phyloP scores from a whole-genome alignment of 2,329 filamentous ascomycete genomes.

The Pseudopithomyces maydicus region DNA sequence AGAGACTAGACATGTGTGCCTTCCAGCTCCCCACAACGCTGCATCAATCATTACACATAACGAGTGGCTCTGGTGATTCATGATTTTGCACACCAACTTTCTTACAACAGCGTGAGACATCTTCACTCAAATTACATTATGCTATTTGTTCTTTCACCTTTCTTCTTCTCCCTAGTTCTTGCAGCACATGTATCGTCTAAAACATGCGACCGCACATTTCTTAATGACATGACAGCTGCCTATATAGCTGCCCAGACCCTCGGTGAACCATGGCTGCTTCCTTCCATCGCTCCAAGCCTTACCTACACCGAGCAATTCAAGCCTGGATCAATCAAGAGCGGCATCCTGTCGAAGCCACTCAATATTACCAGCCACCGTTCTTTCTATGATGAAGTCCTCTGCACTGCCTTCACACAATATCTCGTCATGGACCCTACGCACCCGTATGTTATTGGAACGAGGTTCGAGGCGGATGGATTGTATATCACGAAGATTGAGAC shows the following conservation, averaged over 20 bases:
- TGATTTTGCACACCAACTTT: too few relatives aligned
- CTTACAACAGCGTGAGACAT: too few relatives aligned
- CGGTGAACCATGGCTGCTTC: slow-evolving; percentile 16
- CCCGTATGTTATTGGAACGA: slow-evolving; percentile 29
- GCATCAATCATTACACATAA: too few relatives aligned
- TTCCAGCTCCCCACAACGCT: too few relatives aligned
- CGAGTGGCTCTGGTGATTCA: too few relatives aligned
- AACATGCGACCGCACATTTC: slow-evolving; percentile 21
- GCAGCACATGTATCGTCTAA: neutral
- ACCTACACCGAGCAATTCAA: slow-evolving; percentile 30
- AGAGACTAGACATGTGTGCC: too few relatives aligned
- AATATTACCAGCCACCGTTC: slow-evolving; percentile 21
- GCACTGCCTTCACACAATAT: slow-evolving; percentile 29
- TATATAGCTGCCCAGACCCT: slow-evolving; percentile 23
- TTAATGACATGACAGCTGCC: slow-evolving; percentile 19
- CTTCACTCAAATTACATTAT: too few relatives aligned
- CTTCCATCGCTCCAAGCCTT: slow-evolving; percentile 15
- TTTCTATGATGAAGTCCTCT: slow-evolving; percentile 22
- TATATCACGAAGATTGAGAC: slow-evolving; percentile 25
- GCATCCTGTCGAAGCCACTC: slow-evolving; percentile 24
- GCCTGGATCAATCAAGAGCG: slow-evolving; percentile 17
- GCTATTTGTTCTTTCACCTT: too few relatives aligned
- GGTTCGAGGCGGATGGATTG: slow-evolving; percentile 17
- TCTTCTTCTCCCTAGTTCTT: neutral
- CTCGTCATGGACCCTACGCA: slow-evolving; percentile 18